phyloP scores from a whole-genome alignment of 768 basidiomycete genomes.

The Pleurotus eryngii region DNA sequence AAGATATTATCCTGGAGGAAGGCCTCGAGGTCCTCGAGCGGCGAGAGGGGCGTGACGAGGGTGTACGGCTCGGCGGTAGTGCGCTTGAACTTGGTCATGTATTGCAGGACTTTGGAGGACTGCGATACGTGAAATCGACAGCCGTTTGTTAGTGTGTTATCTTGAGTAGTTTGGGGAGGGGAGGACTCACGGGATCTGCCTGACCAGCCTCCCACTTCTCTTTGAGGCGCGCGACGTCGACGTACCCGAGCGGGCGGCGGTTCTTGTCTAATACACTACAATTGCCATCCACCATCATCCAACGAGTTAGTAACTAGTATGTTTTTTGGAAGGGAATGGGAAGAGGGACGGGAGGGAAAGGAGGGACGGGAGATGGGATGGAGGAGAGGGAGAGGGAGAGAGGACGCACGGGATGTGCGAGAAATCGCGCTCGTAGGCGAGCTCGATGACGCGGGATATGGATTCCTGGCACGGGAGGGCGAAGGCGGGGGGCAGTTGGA shows the following conservation, averaged over 20 bases:
- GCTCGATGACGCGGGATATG: slow-evolving; percentile 74
- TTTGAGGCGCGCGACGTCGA: slow-evolving; percentile 77
- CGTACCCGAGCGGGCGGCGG: slow-evolving; percentile 78
- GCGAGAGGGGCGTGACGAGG: slow-evolving; percentile 76
- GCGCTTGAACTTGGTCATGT: slow-evolving; percentile 76
- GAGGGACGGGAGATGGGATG: too few species aligned
- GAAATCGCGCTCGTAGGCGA: slow-evolving; percentile 92
- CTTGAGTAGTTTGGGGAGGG: too few species aligned
- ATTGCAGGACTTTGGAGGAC: slow-evolving; percentile 57
- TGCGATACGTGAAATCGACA: too few species aligned
- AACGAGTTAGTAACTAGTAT: neutral
- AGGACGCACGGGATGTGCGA: slow-evolving; percentile 79
- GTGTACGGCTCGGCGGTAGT: slow-evolving; percentile 64
- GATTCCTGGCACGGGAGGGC: slow-evolving; percentile 69
- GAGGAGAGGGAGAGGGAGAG: neutral
- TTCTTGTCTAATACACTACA: slow-evolving; percentile 64
- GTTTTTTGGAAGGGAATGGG: too few species aligned
- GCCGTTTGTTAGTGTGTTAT: neutral
- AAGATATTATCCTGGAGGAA: slow-evolving; percentile 75
- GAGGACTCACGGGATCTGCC: slow-evolving; percentile 55
- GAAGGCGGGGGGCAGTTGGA: slow-evolving; percentile 87
- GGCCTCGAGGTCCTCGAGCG: slow-evolving; percentile 75
- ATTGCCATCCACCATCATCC: neutral
- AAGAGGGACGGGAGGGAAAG: too few species aligned
- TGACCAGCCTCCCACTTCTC: slow-evolving; percentile 71